Conservation (phyloP, 2,329 filamentous ascomycete species). For the Teratosphaeriaceae sp. region DNA sequence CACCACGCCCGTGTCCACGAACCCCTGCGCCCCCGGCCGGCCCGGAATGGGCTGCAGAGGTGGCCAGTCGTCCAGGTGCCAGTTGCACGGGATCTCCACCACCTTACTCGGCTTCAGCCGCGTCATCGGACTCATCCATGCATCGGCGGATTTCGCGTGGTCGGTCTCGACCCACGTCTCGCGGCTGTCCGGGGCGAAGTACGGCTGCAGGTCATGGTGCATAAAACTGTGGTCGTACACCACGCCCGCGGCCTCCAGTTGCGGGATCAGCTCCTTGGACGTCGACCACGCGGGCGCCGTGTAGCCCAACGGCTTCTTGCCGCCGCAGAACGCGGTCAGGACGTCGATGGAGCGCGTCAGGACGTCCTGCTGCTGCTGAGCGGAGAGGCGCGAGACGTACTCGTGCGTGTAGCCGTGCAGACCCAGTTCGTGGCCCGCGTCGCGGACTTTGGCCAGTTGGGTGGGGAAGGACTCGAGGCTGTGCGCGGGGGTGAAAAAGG, state of each 20-base stretch:
- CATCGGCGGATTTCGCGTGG: conserved; percentile 23
- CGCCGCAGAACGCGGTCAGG: conserved; percentile 30
- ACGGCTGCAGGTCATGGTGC: conserved; percentile 42
- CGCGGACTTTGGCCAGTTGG: conserved; percentile 40
- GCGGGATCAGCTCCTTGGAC: conserved; percentile 31
- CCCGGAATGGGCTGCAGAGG: conserved; percentile 32
- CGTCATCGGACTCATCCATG: conserved; percentile 36
- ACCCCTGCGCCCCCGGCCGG: conserved; percentile 30
- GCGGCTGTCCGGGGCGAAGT: conserved; percentile 20
- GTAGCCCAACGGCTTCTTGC: conserved; percentile 37
- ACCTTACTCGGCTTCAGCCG: conserved; percentile 27
- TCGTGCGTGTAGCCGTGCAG: conserved; percentile 37
- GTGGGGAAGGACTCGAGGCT: conserved; percentile 43
- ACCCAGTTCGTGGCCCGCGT: conserved; percentile 29
- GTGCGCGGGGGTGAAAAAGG: conserved; percentile 38
- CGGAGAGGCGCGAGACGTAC: conserved; percentile 23
- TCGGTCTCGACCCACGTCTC: conserved; percentile 28
- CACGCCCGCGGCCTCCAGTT: conserved; percentile 37
- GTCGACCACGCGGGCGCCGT: conserved; percentile 40
- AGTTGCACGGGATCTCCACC: conserved; percentile 42
- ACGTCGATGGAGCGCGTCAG: conserved; percentile 34
- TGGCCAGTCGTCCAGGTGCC: conserved; percentile 45
- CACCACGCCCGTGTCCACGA: conserved; percentile 36
- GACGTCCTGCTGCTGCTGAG: conserved; percentile 32
- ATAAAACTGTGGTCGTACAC: conserved; percentile 44